Conservation (phyloP, 371 early-diverging fungal genomes). For the Lichtheimia hyalospora region DNA sequence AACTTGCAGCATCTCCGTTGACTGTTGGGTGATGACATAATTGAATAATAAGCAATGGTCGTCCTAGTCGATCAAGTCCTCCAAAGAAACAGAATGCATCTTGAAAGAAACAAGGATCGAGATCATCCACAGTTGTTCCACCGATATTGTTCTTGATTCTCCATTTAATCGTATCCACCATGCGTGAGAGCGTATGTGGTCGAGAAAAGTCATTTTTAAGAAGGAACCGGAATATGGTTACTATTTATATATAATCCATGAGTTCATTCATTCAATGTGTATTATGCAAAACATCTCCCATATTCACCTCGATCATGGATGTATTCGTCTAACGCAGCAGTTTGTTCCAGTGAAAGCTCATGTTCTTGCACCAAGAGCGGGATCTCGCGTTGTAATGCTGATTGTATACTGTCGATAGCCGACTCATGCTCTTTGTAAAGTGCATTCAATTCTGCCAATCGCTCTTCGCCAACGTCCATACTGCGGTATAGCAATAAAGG, state of each 20-base stretch:
- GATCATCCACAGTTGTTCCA: conserved; percentile 7
- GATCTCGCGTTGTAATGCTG: conserved; percentile 35
- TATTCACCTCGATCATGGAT: conserved; percentile 35
- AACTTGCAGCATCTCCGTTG: conserved; percentile 10
- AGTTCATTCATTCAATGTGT: background rate
- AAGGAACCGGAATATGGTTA: conserved; percentile 43
- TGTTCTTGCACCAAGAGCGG: conserved; percentile 38
- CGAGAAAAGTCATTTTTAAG: conserved; percentile 34
- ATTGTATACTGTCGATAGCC: conserved; percentile 35
- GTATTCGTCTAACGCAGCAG: conserved; percentile 29
- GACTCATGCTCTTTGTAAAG: conserved; percentile 23
- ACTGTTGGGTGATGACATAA: conserved; percentile 30
- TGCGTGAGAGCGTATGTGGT: conserved; percentile 31
- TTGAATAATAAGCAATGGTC: conserved; percentile 39
- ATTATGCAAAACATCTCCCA: background rate
- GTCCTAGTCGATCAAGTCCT: conserved; percentile 26
- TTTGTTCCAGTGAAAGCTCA: conserved; percentile 22
- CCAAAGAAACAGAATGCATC: conserved; percentile 39
- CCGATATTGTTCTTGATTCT: conserved; percentile 34
- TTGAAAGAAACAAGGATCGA: conserved; percentile 21
- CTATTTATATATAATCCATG: conserved; percentile 20
- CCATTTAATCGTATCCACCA: conserved; percentile 45
- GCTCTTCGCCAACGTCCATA: conserved; percentile 24
- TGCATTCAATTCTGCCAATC: conserved; percentile 18
- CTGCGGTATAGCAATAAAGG: conserved; percentile 3